Evolutionary conservation across 2,329 filamentous ascomycete genomes (phyloP).

Genomic region (Eutypa lata): DNA sequence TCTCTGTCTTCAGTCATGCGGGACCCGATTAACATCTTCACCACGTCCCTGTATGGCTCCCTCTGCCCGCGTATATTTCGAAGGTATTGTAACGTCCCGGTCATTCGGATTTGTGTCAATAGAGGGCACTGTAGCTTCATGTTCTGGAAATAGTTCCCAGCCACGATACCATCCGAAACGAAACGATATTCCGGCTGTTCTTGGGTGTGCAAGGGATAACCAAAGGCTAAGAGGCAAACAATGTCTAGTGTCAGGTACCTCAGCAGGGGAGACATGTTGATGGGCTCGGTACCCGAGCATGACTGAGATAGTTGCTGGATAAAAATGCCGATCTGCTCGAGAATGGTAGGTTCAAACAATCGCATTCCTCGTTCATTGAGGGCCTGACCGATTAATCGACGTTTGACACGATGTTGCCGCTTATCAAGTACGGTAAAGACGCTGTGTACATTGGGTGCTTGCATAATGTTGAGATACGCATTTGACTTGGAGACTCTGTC

Average conservation of each 20-base stretch:
- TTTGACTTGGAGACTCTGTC: not conserved
- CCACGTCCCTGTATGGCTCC: not conserved
- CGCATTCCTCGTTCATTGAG: not conserved
- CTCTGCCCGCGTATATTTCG: not conserved
- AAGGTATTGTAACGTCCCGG: not conserved
- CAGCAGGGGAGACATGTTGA: not conserved
- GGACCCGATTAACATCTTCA: not conserved
- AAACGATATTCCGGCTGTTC: not conserved
- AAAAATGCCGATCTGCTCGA: not conserved
- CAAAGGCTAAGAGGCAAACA: not conserved
- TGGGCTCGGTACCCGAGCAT: not conserved
- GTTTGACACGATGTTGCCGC: not conserved
- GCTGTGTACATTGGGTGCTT: not conserved
- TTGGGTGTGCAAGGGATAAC: not conserved
- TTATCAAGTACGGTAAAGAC: not conserved
- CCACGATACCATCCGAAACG: not conserved
- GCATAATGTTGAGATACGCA: not conserved
- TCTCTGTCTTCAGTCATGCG: not conserved
- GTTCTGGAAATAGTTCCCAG: conserved; percentile 1
- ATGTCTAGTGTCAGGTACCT: not conserved
- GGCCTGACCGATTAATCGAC: not conserved
- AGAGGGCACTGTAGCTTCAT: not conserved
- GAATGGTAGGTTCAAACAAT: not conserved
- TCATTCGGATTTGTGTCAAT: not conserved
- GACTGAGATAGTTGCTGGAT: not conserved